Conservation (phyloP, 495 filamentous ascomycete species). For the Friedmanniomyces simplex region DNA sequence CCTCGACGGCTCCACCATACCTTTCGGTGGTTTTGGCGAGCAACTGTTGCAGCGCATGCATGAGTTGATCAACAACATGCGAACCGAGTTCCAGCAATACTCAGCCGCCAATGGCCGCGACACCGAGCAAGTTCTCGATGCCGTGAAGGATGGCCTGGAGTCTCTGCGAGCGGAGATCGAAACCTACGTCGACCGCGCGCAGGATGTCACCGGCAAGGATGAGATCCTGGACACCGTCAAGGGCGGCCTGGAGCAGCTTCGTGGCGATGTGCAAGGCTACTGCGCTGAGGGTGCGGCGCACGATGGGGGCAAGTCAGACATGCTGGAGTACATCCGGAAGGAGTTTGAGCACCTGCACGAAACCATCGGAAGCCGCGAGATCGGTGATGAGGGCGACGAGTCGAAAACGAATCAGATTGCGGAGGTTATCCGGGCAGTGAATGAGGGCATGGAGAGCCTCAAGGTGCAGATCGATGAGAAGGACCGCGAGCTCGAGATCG, state of each 20-base stretch:
- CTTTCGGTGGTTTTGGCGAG: constrained; percentile 44
- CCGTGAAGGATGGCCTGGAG: constrained; percentile 76
- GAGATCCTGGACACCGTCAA: constrained; percentile 69
- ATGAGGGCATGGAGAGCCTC: constrained; percentile 29
- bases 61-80: constrained; percentile 65
- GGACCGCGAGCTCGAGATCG: constrained; percentile 19
- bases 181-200: constrained; percentile 59
- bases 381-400: constrained; percentile 3
- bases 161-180: constrained; percentile 71
- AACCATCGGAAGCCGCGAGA: constrained; percentile 14
- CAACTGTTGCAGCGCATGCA: constrained; percentile 65
- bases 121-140: constrained; percentile 72
- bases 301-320: constrained; percentile 40
- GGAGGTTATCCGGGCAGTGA: constrained; percentile 27
- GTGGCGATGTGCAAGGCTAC: constrained; percentile 59
- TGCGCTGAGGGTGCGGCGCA: constrained; percentile 39
- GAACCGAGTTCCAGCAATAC: constrained; percentile 59
- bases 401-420: constrained; percentile 18
- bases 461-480: constrained; percentile 24
- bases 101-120: constrained; percentile 62
- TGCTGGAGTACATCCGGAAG: constrained; percentile 60
- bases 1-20: constrained; percentile 42
- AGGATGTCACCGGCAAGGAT: constrained; percentile 58
- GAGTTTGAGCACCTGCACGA: constrained; percentile 56
- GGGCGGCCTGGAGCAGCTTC: constrained; percentile 59